Conservation (phyloP, 768 basidiomycete species). For the Mycena amicta region DNA sequence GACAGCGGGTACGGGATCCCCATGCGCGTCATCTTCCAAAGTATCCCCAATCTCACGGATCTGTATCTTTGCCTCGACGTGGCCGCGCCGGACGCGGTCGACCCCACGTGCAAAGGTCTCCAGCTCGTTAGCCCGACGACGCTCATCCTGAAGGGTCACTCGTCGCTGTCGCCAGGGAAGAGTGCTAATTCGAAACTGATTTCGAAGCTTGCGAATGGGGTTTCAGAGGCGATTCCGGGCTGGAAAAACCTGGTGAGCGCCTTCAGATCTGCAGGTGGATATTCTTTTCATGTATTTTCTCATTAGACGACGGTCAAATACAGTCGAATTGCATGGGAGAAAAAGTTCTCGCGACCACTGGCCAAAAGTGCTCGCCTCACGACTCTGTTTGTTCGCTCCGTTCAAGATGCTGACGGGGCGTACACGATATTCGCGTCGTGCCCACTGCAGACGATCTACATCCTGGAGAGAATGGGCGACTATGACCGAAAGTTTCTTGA, state of each 20-base stretch:
- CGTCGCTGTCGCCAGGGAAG: neutral
- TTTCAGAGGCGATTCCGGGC: neutral
- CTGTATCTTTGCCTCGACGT: neutral
- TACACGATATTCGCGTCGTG: too few relatives aligned
- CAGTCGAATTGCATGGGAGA: too few relatives aligned
- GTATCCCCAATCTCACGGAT: neutral
- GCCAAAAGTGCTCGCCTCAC: too few relatives aligned
- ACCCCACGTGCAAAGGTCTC: neutral
- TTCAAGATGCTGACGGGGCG: too few relatives aligned
- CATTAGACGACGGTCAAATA: too few relatives aligned
- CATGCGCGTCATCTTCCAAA: neutral
- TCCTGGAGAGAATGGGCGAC: too few relatives aligned
- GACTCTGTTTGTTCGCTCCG: too few relatives aligned
- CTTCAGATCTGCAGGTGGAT: too few relatives aligned
- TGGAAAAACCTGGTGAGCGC: neutral
- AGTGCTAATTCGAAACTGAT: neutral
- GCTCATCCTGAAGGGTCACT: neutral
- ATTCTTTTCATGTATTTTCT: too few relatives aligned
- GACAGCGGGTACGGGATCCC: neutral
- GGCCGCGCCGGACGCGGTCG: neutral
- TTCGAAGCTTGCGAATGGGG: neutral
- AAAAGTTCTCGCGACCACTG: too few relatives aligned
- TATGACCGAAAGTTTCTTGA: too few relatives aligned
- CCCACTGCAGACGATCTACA: too few relatives aligned
- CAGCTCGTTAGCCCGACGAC: neutral